Base-by-base conservation (phyloP, 495 filamentous ascomycete species). In the Articulospora tetracladia region DNA sequence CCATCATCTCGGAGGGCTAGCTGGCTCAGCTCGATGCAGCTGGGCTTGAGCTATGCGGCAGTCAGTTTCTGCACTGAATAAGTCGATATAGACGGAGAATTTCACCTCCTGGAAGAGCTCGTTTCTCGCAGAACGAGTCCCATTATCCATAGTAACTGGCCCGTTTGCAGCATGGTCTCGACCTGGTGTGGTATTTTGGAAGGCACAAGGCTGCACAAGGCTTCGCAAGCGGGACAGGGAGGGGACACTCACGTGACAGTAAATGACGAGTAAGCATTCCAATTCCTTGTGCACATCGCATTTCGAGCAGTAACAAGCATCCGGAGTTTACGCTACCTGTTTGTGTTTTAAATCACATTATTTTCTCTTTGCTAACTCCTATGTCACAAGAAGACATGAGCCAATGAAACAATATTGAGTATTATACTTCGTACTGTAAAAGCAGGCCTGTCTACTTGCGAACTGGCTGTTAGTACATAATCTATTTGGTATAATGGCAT, bases 11-110 rank as follows among this genome's bases (percentile, higher is more conserved):
- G 76, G 23, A 93, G 72, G 4, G 87, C 83, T 39, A 85, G 72
- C 62, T 91, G 83, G 71, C 86, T 91, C 57, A 96, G 82, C 48
- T 87, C 79, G 53, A 98, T 85, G 67, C 93, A 98, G 58, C 79
- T 77, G 62, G 84, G 79, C 63, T 89, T 91, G 50, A 96, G 82
- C 88, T 90, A 57, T n/a, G n/a, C 23, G 19, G 34, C 8, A 4
- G 44, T 61, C 26, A 66, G 68, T n/a, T 20, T 39, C 24, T 24
- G 48, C 48, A 25, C 13, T 10, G 51, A 54, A 67, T 59, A 46
- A 60, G 41, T 28, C 28, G 25, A 12, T 44, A 12, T 19, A 47
- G 22, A 17, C 19, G 19, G 60, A 10, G 47, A 30, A 34, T 27
- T 61, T 46, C 67, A 76, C 75, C 64, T 73, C 62, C 61, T 72